Evolutionary conservation across 306 rosid genomes (phyloP).

Genomic region (Gynostemma pentaphyllum): DNA sequence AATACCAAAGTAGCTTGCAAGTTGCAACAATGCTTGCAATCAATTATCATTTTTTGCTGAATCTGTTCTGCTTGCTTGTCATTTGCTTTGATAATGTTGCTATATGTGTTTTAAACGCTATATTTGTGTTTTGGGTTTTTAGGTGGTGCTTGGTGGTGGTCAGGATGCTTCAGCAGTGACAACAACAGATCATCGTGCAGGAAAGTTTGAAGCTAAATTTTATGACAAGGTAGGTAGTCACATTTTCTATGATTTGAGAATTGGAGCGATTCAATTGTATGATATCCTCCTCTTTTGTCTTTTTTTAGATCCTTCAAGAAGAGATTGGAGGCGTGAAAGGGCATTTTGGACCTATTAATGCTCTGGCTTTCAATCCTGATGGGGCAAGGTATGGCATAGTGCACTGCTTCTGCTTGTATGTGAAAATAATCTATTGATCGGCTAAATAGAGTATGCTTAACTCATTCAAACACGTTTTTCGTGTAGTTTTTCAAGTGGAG

Average conservation of each 20-base stretch:
- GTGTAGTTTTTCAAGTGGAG: constrained; percentile 84
- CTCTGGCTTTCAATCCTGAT: constrained; percentile 89
- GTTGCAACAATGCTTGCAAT: too few species aligned
- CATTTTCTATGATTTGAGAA: background rate
- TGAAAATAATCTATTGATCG: background rate
- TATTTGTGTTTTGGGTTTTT: background rate
- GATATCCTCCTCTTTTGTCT: background rate
- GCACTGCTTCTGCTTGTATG: background rate
- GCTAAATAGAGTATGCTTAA: background rate
- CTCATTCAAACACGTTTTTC: background rate
- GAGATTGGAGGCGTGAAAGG: constrained; percentile 98
- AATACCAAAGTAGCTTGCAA: too few species aligned
- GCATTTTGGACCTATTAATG: constrained; percentile 96
- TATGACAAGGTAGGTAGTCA: constrained; percentile 51
- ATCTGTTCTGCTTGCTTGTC: background rate
- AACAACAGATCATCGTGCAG: constrained; percentile 89
- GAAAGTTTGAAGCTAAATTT: constrained; percentile 89
- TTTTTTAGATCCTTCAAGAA: constrained; percentile 77
- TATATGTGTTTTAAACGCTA: background rate
- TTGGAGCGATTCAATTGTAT: background rate
- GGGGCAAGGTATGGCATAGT: constrained; percentile 58
- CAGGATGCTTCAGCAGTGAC: constrained; percentile 89
- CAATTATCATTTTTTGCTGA: too few species aligned
- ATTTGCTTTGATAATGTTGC: background rate
- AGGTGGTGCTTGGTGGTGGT: constrained; percentile 99